Conservation (phyloP, 1,284 basidiomycete genomes). For the Hemileia vastatrix region DNA sequence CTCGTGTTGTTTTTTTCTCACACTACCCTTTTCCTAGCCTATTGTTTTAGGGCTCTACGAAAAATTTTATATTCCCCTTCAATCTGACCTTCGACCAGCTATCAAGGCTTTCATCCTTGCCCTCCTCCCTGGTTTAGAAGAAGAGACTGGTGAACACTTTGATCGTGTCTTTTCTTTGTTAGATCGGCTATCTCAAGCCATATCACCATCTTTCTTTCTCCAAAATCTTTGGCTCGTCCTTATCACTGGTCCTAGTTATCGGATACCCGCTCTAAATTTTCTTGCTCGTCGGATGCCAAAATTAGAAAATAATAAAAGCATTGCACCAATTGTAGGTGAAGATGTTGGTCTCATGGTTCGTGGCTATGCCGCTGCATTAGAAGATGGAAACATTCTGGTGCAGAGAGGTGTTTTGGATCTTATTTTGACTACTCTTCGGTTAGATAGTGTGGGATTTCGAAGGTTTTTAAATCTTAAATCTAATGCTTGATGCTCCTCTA, state of each 20-base stretch:
- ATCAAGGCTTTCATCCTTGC: conserved; percentile 91
- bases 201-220: conserved; percentile 78
- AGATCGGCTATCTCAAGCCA: conserved; percentile 68
- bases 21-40: conserved; percentile 53
- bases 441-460: conserved; percentile 61
- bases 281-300: conserved; percentile 65
- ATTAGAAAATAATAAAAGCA: conserved; percentile 50
- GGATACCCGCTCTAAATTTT: conserved; percentile 79
- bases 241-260: conserved; percentile 74
- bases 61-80: conserved; percentile 77
- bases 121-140: conserved; percentile 82
- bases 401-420: conserved; percentile 71
- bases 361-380: conserved; percentile 75
- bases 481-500: background rate
- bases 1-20: no score
- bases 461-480: no score
- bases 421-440: conserved; percentile 60
- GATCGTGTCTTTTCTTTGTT: conserved; percentile 79
- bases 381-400: conserved; percentile 80
- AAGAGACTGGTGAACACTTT: conserved; percentile 92
- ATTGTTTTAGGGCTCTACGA: conserved; percentile 77
- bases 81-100: conserved; percentile 68
- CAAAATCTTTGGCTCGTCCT: conserved; percentile 91
- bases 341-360: conserved; percentile 87
- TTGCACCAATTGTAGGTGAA: conserved; percentile 62